These are phyloP conservation scores for Candida xyloterini DNA, from an alignment of 805 yeast genomes.

Conservation along the genomic window DNA sequence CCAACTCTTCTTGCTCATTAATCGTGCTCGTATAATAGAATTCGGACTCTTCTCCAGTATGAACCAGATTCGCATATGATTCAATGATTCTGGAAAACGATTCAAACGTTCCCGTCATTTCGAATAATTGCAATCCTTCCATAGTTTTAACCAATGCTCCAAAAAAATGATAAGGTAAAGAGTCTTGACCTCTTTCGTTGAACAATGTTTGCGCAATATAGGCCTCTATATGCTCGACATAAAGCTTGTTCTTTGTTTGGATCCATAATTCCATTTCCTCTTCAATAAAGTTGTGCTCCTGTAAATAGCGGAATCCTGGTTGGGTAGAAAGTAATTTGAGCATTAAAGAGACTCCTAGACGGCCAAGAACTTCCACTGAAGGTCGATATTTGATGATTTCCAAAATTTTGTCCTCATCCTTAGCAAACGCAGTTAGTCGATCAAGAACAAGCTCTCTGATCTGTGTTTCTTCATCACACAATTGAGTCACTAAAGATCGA, in stretches of 20 bases:
- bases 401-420: constrained; percentile 43
- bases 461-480: constrained; percentile 61
- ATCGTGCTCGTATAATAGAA: constrained; percentile 19
- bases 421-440: constrained; percentile 50
- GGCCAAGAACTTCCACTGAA: constrained; percentile 38
- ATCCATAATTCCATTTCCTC: constrained; percentile 70
- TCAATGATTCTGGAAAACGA: constrained; percentile 21
- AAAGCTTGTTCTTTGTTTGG: constrained; percentile 41
- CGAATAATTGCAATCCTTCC: constrained; percentile 68
- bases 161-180: constrained; percentile 66
- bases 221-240: constrained; percentile 47
- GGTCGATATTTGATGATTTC: constrained; percentile 56
- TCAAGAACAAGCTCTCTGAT: constrained; percentile 58
- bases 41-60: constrained; percentile 18
- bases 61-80: constrained; percentile 18
- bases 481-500: constrained; percentile 56
- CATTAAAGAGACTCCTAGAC: constrained; percentile 45
- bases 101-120: constrained; percentile 28
- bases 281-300: constrained; percentile 57
- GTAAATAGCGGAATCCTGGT: constrained; percentile 65
- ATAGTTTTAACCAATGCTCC: constrained; percentile 76
- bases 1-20: constrained; percentile 34
- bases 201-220: constrained; percentile 29
- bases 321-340: constrained; percentile 63
- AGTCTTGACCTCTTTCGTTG: constrained; percentile 12